Evolutionary conservation across 495 filamentous ascomycete genomes (phyloP).

Genomic region (Penicillium arizonense): DNA sequence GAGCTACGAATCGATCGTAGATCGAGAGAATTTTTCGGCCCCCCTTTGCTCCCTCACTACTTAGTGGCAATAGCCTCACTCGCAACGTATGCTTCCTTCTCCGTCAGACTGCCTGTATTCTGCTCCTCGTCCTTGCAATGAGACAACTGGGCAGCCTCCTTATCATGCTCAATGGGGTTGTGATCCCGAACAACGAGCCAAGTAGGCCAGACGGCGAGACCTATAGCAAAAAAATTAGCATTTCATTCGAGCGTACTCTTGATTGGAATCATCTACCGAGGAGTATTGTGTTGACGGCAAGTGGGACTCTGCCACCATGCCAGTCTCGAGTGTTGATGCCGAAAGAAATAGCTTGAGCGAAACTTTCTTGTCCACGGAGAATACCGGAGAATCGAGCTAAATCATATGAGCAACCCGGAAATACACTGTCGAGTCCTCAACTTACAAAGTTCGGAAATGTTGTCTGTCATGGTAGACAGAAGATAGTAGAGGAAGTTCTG

Average conservation of each 20-base stretch:
- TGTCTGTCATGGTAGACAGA: slow-evolving; percentile 54
- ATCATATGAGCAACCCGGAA: slow-evolving; percentile 14
- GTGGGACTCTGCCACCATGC: slow-evolving; percentile 46
- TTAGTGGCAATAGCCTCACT: background rate
- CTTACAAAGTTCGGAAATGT: slow-evolving; percentile 53
- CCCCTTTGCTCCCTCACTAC: background rate
- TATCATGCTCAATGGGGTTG: slow-evolving; percentile 18
- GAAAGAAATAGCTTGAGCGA: slow-evolving; percentile 59
- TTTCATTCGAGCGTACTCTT: background rate
- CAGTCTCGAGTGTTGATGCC: slow-evolving; percentile 50
- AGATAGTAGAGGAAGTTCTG: slow-evolving; percentile 60
- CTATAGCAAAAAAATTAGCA: slow-evolving; percentile 3
- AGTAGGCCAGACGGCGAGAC: slow-evolving; percentile 25
- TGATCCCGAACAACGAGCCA: slow-evolving; percentile 25
- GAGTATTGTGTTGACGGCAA: slow-evolving; percentile 50
- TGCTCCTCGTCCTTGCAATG: slow-evolving; percentile 13
- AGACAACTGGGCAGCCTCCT: background rate
- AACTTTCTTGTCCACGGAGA: slow-evolving; percentile 59
- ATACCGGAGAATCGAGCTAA: slow-evolving; percentile 54
- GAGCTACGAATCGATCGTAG: no score
- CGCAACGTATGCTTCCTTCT: background rate
- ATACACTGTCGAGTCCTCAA: slow-evolving; percentile 10
- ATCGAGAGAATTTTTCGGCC: no score
- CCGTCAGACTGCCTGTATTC: background rate
- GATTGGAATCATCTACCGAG: slow-evolving; percentile 30